These are phyloP conservation scores for Candida manassasensis DNA, from an alignment of 805 yeast species.

Conservation along the genomic window DNA sequence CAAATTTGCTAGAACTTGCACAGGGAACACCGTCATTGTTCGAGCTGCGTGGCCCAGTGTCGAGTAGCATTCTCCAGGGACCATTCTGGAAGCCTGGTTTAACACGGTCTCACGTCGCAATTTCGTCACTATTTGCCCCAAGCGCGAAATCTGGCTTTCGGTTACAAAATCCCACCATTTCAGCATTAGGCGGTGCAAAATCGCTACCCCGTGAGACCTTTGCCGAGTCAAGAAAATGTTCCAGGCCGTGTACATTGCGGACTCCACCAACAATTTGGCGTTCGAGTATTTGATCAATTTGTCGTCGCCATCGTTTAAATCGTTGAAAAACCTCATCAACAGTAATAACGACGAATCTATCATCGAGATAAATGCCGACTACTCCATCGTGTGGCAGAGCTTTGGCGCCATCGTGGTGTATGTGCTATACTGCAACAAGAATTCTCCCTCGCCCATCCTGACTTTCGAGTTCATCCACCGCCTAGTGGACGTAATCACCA, in stretches of 20 bases:
- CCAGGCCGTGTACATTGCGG: conserved; percentile 41
- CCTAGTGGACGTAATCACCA: conserved; percentile 48
- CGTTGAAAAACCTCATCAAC: conserved; percentile 13
- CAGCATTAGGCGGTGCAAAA: no score
- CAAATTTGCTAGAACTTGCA: no score
- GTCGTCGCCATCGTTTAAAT: conserved; percentile 28
- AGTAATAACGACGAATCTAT: conserved; percentile 10
- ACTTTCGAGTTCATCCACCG: conserved; percentile 50
- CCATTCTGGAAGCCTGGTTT: no score
- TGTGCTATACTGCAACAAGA: conserved; percentile 21
- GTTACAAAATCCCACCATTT: no score
- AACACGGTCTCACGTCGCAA: no score
- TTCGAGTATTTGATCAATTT: conserved; percentile 32
- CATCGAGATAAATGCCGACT: conserved; percentile 28
- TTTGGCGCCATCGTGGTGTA: conserved; percentile 22
- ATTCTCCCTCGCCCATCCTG: conserved; percentile 38
- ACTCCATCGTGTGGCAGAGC: conserved; percentile 21
- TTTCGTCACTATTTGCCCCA: no score
- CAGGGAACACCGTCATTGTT: no score
- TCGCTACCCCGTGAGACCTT: no score
- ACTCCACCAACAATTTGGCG: conserved; percentile 27
- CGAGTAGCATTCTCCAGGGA: no score
- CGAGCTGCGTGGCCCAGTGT: no score
- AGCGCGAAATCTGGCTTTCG: no score
- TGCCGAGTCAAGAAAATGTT: no score